Evolutionary conservation across 148 eudicot genomes (phyloP).

Genomic region (Heliosperma pusillum): DNA sequence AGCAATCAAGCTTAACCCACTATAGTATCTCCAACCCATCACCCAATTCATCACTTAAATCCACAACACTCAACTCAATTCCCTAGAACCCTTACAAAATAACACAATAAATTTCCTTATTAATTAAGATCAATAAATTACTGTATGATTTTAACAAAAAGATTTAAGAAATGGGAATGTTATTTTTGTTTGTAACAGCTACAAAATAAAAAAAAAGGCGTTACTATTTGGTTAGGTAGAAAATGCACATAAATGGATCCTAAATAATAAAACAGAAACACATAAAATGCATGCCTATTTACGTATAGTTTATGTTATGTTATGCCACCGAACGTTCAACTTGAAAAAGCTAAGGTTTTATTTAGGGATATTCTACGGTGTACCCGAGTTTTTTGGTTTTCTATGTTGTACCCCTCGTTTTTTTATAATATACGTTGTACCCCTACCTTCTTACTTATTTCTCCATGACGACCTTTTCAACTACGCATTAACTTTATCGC

Average conservation of each 20-base stretch:
- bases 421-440: too few relatives aligned
- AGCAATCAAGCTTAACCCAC: conserved; percentile 43
- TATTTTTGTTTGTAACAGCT: not conserved
- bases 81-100: not conserved
- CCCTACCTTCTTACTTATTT: too few relatives aligned
- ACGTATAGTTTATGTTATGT: not conserved
- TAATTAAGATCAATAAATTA: not conserved
- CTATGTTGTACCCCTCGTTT: too few relatives aligned
- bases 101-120: too few relatives aligned
- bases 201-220: not conserved
- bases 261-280: not conserved
- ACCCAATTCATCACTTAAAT: conserved; percentile 6
- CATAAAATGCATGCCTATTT: not conserved
- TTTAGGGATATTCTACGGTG: too few relatives aligned
- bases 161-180: not conserved
- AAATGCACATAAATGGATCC: not conserved
- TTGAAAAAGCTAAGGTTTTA: not conserved
- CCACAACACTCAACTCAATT: not conserved
- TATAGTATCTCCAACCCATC: conserved; percentile 55
- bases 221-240: conserved; percentile 1
- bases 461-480: too few relatives aligned
- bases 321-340: conserved; percentile 1
- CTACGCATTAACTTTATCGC: too few relatives aligned
- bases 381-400: too few relatives aligned
- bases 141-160: not conserved